Evolutionary conservation across 192 early-diverging fungal species (phyloP), one percentile per base, ranked within the genome.

Genomic region (Podila minutissima): DNA sequence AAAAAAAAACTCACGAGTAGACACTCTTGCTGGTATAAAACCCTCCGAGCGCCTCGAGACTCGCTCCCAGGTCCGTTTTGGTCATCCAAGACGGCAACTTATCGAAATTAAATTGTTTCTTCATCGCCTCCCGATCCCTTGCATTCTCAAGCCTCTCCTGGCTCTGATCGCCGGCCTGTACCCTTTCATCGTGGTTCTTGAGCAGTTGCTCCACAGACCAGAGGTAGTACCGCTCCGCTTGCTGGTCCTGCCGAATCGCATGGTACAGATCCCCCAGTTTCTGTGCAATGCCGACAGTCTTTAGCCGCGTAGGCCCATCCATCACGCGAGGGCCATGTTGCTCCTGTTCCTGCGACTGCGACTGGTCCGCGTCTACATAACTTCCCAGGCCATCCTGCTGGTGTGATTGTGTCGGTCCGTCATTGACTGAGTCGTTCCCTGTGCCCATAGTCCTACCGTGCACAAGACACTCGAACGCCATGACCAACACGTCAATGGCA

Each of bases 141-240:
- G 65, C 82, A 33, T 38, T 64, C 46, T 74, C 17, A 55, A 67
- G 59, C 19, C 75, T 12, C 15, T 84, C 76, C 19, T 86, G 71
- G 1, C 67, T 64, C 13, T 71, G 65, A 5, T 61, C 67, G 19
- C 64, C 65, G 17, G 24, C 29, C n/a, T 28, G 51, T 20, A 31
- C 32, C 35, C 33, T 48, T 26, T 65, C 64, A 0, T 82, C 38
- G 17, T 82, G 69, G 59, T 73, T 74, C 33, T 69, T 74, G 49
- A 85, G 46, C 41, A 90, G 58, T 75, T 89, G 88, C 69, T 88
- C 89, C 0, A 90, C 85, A 1, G 88, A 86, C 86, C 86, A 88
- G 1, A 84, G 78, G 67, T 87, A 90, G 66, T 84, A 90, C 48
- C 86, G 79, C 66, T 90, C 89, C 2, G 88, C 86, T 48, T 85